Percentiles rank a stretch among this genome's conserved stretches.
Conservation (phyloP, 2,329 filamentous ascomycete genomes). For the Raffaelea albimanens region DNA sequence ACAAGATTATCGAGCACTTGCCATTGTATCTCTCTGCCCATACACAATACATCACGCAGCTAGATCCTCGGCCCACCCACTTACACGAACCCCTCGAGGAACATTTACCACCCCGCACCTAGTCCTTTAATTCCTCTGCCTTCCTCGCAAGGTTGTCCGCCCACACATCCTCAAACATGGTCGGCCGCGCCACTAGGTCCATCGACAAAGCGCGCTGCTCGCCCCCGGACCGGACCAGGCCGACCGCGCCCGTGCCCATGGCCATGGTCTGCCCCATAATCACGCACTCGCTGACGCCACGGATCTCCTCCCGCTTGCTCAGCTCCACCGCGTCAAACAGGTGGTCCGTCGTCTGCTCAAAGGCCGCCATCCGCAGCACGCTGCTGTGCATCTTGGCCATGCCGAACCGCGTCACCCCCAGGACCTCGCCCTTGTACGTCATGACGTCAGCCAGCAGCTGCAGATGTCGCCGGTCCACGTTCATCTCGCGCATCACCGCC, state of each 20-base stretch:
- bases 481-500: constrained; percentile 86
- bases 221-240: constrained; percentile 71
- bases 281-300: constrained; percentile 92
- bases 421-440: constrained; percentile 96
- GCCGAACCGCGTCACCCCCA: constrained; percentile 94
- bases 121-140: too few relatives aligned
- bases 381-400: constrained; percentile 93
- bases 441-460: constrained; percentile 94
- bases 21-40: too few relatives aligned
- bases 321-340: constrained; percentile 89
- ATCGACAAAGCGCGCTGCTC: too few relatives aligned
- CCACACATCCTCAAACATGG: constrained; percentile 65
- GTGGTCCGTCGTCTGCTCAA: constrained; percentile 97
- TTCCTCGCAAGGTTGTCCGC: too few relatives aligned
- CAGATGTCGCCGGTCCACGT: constrained; percentile 96
- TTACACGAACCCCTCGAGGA: too few relatives aligned
- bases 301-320: constrained; percentile 84
- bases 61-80: too few relatives aligned
- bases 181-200: constrained; percentile 53
- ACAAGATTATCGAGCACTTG: too few relatives aligned
- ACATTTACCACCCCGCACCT: too few relatives aligned
- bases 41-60: too few relatives aligned
- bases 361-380: constrained; percentile 89
- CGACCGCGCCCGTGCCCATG: constrained; percentile 85
- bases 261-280: constrained; percentile 96